A percentile compares a stretch with the other conserved stretches of the same genome.
These are phyloP conservation scores for Heritiera littoralis DNA, from an alignment of 345 rosid species.

Conservation along the genomic window DNA sequence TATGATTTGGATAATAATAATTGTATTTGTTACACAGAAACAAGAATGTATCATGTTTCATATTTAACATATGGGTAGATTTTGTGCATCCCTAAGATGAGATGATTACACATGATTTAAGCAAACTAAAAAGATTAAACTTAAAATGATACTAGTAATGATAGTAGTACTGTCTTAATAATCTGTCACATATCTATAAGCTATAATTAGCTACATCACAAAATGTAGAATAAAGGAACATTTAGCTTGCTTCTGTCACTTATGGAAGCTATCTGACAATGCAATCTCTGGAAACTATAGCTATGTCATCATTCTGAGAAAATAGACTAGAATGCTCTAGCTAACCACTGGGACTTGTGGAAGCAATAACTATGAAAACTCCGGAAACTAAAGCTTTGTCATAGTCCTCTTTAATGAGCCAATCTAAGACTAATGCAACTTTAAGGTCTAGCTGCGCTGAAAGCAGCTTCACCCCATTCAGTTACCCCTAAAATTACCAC, in stretches of 20 bases:
- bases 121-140: background rate
- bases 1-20: background rate
- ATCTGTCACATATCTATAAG: background rate
- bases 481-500: background rate
- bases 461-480: background rate
- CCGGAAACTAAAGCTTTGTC: background rate
- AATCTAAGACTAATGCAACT: background rate
- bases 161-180: background rate
- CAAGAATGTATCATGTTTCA: background rate
- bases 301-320: background rate
- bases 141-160: background rate
- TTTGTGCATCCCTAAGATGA: background rate
- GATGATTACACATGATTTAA: background rate
- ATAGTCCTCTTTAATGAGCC: background rate
- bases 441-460: background rate
- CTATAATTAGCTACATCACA: background rate
- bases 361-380: background rate
- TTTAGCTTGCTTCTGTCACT: background rate
- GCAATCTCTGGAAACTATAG: background rate
- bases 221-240: background rate
- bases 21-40: background rate
- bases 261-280: background rate
- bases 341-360: background rate
- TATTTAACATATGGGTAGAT: background rate
- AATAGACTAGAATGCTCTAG: background rate